A percentile compares a stretch with the other conserved stretches of the same genome.
Evolutionary conservation across 2,329 filamentous ascomycete genomes (phyloP).

Genomic region (Stenocarpella maydis): DNA sequence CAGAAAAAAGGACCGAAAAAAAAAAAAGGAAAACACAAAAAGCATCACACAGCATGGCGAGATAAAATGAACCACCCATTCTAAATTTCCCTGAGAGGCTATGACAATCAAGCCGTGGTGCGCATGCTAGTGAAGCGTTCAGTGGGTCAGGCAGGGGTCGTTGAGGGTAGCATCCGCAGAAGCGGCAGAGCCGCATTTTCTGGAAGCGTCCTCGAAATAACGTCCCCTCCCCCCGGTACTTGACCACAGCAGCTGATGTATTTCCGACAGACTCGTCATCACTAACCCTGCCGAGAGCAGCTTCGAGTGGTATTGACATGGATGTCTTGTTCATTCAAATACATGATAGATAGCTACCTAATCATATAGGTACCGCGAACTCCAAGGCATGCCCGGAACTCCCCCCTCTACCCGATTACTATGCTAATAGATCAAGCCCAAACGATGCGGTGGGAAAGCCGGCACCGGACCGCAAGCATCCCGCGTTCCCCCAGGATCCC

Average conservation of each 20-base stretch:
- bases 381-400: slow-evolving; percentile 22
- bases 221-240: neutral
- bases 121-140: neutral
- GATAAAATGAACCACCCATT: neutral
- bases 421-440: neutral
- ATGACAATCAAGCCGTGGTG: neutral
- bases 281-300: neutral
- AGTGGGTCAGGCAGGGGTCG: slow-evolving; percentile 11
- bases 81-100: accelerated
- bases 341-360: neutral
- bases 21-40: too few relatives aligned
- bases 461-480: neutral
- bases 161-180: slow-evolving; percentile 17
- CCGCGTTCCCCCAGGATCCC: neutral
- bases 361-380: slow-evolving; percentile 23
- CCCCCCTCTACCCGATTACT: slow-evolving; percentile 16
- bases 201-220: neutral
- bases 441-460: neutral
- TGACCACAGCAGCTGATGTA: neutral
- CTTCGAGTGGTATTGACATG: neutral
- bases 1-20: neutral
- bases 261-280: neutral
- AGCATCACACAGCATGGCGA: neutral
- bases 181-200: neutral
- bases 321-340: neutral